Conservation (phyloP, 2,329 filamentous ascomycete species). For the Sodiomyces alkalinus region DNA sequence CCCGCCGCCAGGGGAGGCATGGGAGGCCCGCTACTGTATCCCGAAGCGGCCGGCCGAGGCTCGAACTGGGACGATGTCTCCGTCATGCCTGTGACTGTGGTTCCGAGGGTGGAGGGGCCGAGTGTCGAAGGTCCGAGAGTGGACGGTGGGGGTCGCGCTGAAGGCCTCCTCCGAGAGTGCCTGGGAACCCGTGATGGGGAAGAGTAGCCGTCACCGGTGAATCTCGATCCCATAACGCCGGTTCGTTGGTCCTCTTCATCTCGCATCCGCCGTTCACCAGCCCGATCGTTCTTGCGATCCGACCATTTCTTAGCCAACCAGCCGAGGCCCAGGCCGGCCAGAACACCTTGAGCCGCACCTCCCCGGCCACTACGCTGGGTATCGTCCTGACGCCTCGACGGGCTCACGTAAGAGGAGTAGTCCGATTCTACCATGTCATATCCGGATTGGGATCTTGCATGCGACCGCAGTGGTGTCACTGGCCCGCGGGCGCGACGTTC, state of each 20-base stretch:
- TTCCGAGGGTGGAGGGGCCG: constrained; percentile 7
- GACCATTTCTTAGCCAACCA: constrained; percentile 53
- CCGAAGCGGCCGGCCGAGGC: constrained; percentile 14
- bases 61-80: constrained; percentile 23
- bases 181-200: constrained; percentile 20
- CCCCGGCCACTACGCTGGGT: constrained; percentile 20
- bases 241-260: constrained; percentile 41
- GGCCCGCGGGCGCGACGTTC: constrained; percentile 23
- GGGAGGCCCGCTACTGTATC: constrained; percentile 25
- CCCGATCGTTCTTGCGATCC: constrained; percentile 32
- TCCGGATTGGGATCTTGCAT: constrained; percentile 25
- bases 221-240: constrained; percentile 46
- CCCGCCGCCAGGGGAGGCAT: constrained; percentile 33
- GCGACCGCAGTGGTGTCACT: constrained; percentile 30
- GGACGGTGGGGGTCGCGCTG: constrained; percentile 10
- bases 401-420: constrained; percentile 46
- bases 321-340: constrained; percentile 50
- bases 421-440: constrained; percentile 37
- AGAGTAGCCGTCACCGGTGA: constrained; percentile 51
- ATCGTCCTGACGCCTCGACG: constrained; percentile 39
- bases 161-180: constrained; percentile 15
- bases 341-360: constrained; percentile 39
- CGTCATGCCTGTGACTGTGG: constrained; percentile 9
- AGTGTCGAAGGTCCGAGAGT: too few relatives aligned
- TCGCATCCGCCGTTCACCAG: constrained; percentile 28